phyloP scores from a whole-genome alignment of 2,329 filamentous ascomycete species.

The Aspergillus aculeatus region DNA sequence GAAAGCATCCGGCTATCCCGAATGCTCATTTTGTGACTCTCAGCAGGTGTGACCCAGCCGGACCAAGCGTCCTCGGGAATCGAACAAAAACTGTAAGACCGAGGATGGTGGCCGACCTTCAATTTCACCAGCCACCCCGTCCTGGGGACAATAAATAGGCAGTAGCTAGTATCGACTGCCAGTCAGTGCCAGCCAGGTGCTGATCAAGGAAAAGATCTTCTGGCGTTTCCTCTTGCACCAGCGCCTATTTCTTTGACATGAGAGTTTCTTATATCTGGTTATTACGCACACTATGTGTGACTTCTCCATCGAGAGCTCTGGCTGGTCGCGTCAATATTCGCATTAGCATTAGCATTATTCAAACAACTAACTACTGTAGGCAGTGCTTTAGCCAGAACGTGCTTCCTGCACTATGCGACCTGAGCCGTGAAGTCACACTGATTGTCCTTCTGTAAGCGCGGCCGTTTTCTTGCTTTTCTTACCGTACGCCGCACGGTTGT shows the following conservation, averaged over 20 bases:
- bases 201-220: neutral
- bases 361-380: neutral
- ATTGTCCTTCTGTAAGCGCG: constrained; percentile 2
- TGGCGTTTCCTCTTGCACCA: neutral
- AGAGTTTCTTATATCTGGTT: too few species aligned
- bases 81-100: constrained; percentile 6
- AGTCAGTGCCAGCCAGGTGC: constrained; percentile 4
- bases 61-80: constrained; percentile 19
- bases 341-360: neutral
- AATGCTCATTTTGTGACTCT: constrained; percentile 14
- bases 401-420: constrained; percentile 1
- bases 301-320: constrained; percentile 2
- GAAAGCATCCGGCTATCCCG: constrained; percentile 24
- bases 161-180: constrained; percentile 6
- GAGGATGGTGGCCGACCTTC: constrained; percentile 1
- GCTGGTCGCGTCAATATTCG: constrained; percentile 7
- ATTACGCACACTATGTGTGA: neutral
- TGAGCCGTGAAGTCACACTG: constrained; percentile 3
- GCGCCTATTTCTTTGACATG: neutral
- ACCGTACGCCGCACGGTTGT: neutral
- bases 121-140: constrained; percentile 15
- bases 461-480: constrained; percentile 6
- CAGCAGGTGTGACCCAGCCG: constrained; percentile 20
- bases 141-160: constrained; percentile 12
- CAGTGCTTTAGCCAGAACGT: neutral